These are phyloP conservation scores for Beauveria pseudobassiana DNA, from an alignment of 2,329 filamentous ascomycete species.

Conservation along the genomic window DNA sequence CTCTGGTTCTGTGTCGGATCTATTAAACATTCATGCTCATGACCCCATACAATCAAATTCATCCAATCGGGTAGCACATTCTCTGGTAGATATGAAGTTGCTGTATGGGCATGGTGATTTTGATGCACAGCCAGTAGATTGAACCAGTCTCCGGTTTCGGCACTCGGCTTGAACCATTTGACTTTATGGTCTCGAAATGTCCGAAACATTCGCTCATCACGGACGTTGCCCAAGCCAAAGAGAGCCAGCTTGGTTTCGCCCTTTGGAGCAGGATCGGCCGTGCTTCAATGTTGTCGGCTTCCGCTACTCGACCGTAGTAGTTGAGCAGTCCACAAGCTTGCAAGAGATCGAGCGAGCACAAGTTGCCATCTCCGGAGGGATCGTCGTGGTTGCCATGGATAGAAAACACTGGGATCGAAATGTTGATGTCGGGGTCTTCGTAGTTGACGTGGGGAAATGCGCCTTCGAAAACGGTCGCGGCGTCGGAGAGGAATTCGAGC, in stretches of 20 bases:
- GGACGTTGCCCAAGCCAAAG: conserved; percentile 91
- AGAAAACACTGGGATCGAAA: conserved; percentile 94
- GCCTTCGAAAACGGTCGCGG: conserved; percentile 80
- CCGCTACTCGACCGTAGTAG: conserved; percentile 87
- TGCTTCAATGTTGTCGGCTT: conserved; percentile 87
- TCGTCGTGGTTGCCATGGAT: conserved; percentile 99
- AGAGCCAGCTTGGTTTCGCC: conserved; percentile 86
- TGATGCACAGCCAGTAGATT: conserved; percentile 93
- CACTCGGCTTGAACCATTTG: conserved; percentile 79
- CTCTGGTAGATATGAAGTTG: conserved; percentile 91
- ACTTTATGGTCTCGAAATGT: conserved; percentile 91
- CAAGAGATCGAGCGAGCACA: conserved; percentile 82
- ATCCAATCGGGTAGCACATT: conserved; percentile 87
- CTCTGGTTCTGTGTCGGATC: conserved; percentile 75
- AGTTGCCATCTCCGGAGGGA: conserved; percentile 90
- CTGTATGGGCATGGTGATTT: conserved; percentile 86
- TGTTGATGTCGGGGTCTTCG: conserved; percentile 93
- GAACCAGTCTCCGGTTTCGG: conserved; percentile 85
- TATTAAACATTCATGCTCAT: conserved; percentile 94
- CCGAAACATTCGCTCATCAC: conserved; percentile 88
- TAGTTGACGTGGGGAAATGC: conserved; percentile 95
- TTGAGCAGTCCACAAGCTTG: conserved; percentile 89
- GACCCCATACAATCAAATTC: conserved; percentile 90
- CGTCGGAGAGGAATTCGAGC: conserved; percentile 89
- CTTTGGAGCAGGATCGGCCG: conserved; percentile 88